Conservation (phyloP, 2,329 filamentous ascomycete species). For the Lecanicillium sp. region DNA sequence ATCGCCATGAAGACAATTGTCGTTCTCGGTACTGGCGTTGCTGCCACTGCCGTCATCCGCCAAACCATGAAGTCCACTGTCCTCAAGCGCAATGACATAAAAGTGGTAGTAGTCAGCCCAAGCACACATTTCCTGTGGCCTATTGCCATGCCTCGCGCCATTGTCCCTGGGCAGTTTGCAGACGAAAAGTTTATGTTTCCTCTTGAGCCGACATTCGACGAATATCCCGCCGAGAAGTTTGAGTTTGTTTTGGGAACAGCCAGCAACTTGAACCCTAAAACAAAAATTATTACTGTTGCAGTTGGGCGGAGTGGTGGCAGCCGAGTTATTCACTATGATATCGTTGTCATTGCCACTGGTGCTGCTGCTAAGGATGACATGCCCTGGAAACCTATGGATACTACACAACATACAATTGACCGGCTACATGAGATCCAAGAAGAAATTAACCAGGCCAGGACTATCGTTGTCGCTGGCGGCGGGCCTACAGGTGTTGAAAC, state of each 20-base stretch:
- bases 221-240: slow-evolving; percentile 38
- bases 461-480: slow-evolving; percentile 43
- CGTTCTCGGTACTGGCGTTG: slow-evolving; percentile 39
- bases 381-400: slow-evolving; percentile 41
- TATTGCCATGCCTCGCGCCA: slow-evolving; percentile 36
- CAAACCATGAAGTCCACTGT: slow-evolving; percentile 38
- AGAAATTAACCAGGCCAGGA: slow-evolving; percentile 32
- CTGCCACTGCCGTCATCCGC: slow-evolving; percentile 39
- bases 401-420: slow-evolving; percentile 32
- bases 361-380: slow-evolving; percentile 30
- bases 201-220: slow-evolving; percentile 34
- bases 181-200: slow-evolving; percentile 29
- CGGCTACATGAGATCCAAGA: slow-evolving; percentile 26
- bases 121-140: slow-evolving; percentile 42
- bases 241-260: slow-evolving; percentile 45
- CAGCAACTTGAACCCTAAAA: slow-evolving; percentile 29
- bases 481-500: slow-evolving; percentile 43
- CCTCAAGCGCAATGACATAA: slow-evolving; percentile 30
- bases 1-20: slow-evolving; percentile 31
- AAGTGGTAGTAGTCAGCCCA: slow-evolving; percentile 37
- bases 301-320: too few relatives aligned
- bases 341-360: slow-evolving; percentile 48
- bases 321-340: slow-evolving; percentile 38
- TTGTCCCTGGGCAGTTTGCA: slow-evolving; percentile 36
- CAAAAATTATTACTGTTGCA: slow-evolving; percentile 33